Percentiles rank a stretch among this genome's conserved stretches.
Conservation (phyloP, 805 yeast species). For the Ogataea saltuana region DNA sequence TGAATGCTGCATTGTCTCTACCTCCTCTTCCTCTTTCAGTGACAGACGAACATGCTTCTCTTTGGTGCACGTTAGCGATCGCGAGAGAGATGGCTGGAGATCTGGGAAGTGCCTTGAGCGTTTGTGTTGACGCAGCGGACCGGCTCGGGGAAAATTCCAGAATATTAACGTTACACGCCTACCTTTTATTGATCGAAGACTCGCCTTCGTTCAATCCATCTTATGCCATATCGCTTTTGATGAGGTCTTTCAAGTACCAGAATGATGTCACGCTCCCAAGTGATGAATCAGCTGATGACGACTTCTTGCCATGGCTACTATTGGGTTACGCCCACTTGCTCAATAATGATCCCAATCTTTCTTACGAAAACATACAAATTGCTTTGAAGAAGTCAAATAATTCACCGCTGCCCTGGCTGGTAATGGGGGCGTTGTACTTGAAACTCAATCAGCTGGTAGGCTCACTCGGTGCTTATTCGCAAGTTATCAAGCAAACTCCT, state of each 20-base stretch:
- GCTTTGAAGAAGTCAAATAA: slow-evolving; percentile 53
- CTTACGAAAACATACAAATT: slow-evolving; percentile 56
- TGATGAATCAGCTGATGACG: slow-evolving; percentile 38
- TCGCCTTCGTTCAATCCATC: slow-evolving; percentile 35
- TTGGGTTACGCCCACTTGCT: slow-evolving; percentile 54
- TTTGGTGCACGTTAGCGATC: slow-evolving; percentile 56
- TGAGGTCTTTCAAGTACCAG: slow-evolving; percentile 32
- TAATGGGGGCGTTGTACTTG: slow-evolving; percentile 62
- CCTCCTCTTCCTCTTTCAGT: slow-evolving; percentile 50
- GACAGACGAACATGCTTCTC: slow-evolving; percentile 46
- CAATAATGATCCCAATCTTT: slow-evolving; percentile 47
- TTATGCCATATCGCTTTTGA: slow-evolving; percentile 39
- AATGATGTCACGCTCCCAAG: slow-evolving; percentile 18
- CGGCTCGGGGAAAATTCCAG: slow-evolving; percentile 47
- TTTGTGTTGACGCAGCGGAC: slow-evolving; percentile 49
- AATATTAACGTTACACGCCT: slow-evolving; percentile 49
- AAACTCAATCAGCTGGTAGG: slow-evolving; percentile 62
- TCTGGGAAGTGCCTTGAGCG: slow-evolving; percentile 47
- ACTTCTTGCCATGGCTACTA: slow-evolving; percentile 59
- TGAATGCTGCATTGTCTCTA: slow-evolving; percentile 49
- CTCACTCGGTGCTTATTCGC: slow-evolving; percentile 66
- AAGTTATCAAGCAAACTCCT: slow-evolving; percentile 54
- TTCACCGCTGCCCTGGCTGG: slow-evolving; percentile 65
- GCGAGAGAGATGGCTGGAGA: slow-evolving; percentile 54
- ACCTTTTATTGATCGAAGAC: slow-evolving; percentile 41